phyloP scores from a whole-genome alignment of 2,329 filamentous ascomycete genomes.

The Verticillium zaregamsianum region DNA sequence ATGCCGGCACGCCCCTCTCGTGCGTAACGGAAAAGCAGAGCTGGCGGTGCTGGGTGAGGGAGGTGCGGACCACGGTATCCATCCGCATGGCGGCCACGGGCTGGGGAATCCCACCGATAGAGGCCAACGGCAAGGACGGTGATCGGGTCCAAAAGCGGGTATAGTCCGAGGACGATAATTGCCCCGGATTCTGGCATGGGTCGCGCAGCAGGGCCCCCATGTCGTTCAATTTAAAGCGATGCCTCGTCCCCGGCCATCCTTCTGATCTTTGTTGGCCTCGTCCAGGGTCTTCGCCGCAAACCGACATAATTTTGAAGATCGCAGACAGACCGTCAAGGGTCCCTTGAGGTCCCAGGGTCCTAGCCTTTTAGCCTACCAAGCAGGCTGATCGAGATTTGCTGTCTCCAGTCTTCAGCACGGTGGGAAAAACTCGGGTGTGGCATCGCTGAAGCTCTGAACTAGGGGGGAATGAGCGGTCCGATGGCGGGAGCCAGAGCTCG shows the following conservation, averaged over 20 bases:
- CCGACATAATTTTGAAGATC: slow-evolving; percentile 13
- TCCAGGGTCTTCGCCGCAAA: slow-evolving; percentile 12
- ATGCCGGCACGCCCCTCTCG: neutral
- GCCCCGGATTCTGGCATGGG: slow-evolving; percentile 14
- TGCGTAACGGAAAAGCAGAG: neutral
- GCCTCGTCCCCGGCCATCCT: slow-evolving; percentile 1
- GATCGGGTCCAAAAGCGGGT: slow-evolving; percentile 12
- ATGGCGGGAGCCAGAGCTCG: slow-evolving; percentile 6
- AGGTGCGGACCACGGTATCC: neutral
- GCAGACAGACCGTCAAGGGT: slow-evolving; percentile 7
- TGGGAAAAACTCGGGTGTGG: slow-evolving; percentile 3
- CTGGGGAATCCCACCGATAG: slow-evolving; percentile 7
- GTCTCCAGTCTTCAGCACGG: slow-evolving; percentile 2
- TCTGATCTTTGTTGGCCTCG: slow-evolving; percentile 1
- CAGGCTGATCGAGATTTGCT: slow-evolving; percentile 6
- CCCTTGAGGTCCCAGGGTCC: slow-evolving; percentile 4
- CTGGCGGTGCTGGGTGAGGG: neutral
- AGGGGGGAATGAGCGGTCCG: slow-evolving; percentile 1
- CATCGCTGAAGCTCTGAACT: neutral
- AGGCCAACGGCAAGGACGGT: slow-evolving; percentile 6
- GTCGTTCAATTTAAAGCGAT: slow-evolving; percentile 3
- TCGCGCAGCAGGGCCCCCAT: slow-evolving; percentile 4
- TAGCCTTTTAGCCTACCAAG: slow-evolving; percentile 8
- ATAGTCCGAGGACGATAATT: slow-evolving; percentile 7
- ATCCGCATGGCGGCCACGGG: slow-evolving; percentile 7